These are phyloP conservation scores for Pseudogymnoascus sp. DNA, from an alignment of 2,329 filamentous ascomycete genomes.

Conservation along the genomic window DNA sequence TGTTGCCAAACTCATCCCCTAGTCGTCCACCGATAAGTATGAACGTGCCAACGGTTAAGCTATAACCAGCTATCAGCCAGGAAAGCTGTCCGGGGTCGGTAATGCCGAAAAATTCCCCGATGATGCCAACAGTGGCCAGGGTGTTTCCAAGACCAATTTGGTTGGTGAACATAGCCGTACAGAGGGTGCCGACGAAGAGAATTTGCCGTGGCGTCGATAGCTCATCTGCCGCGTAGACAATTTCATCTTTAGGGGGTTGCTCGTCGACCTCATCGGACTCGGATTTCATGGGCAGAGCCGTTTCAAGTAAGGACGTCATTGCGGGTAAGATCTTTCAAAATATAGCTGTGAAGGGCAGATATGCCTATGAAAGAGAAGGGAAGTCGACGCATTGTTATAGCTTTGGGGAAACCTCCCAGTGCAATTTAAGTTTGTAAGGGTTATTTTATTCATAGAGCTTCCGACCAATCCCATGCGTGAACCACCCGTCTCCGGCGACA, in stretches of 20 bases:
- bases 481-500: background rate
- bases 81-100: conserved; percentile 37
- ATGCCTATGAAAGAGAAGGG: background rate
- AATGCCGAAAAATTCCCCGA: conserved; percentile 39
- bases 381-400: background rate
- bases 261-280: conserved; percentile 2
- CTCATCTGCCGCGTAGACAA: conserved; percentile 8
- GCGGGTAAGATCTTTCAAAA: background rate
- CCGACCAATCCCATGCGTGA: background rate
- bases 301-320: conserved; percentile 6
- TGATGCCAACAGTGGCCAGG: conserved; percentile 38
- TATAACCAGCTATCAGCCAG: conserved; percentile 52
- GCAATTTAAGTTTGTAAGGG: background rate
- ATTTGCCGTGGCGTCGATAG: conserved; percentile 11
- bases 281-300: background rate
- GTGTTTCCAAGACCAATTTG: conserved; percentile 38
- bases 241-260: background rate
- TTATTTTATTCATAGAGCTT: background rate
- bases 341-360: background rate
- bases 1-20: conserved; percentile 51
- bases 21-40: conserved; percentile 49
- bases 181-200: conserved; percentile 11
- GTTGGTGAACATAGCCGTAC: conserved; percentile 15
- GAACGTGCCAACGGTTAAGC: conserved; percentile 47
- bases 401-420: background rate